phyloP scores from a whole-genome alignment of 306 rosid genomes.

The Neltuma alba region DNA sequence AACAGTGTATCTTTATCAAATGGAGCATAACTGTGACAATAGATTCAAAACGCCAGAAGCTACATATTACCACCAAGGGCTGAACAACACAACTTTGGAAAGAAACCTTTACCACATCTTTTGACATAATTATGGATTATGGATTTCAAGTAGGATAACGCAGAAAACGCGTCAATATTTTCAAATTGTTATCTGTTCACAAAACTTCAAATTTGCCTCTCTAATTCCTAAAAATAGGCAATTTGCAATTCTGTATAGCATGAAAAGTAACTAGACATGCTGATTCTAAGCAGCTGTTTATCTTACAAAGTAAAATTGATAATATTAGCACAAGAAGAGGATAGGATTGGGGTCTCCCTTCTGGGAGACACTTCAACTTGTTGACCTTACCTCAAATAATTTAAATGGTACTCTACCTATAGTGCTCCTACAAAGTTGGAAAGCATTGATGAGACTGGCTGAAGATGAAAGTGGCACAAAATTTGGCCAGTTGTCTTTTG shows the following conservation, averaged over 20 bases:
- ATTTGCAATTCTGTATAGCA: neutral
- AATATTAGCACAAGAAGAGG: conserved; percentile 75
- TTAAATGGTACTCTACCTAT: too few species aligned
- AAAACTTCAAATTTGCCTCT: conserved; percentile 4
- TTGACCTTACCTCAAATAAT: too few species aligned
- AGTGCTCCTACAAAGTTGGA: too few species aligned
- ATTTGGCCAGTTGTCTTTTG: too few species aligned
- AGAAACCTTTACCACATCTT: conserved; percentile 13
- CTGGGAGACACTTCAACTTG: too few species aligned
- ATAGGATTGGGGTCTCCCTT: conserved; percentile 82
- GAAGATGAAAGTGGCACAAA: too few species aligned
- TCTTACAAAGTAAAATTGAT: neutral
- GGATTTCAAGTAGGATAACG: neutral
- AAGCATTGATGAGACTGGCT: too few species aligned
- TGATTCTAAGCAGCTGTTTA: conserved; percentile 8
- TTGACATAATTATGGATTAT: conserved; percentile 9
- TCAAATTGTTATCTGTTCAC: neutral
- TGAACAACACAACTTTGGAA: conserved; percentile 22
- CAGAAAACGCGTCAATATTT: neutral
- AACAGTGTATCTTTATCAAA: too few species aligned
- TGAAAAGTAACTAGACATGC: neutral
- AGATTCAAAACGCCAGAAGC: conserved; percentile 20
- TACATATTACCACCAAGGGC: conserved; percentile 16
- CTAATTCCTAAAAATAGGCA: neutral
- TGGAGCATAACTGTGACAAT: too few species aligned